Conservation (phyloP, 345 rosid genomes). For the Salix brachista region DNA sequence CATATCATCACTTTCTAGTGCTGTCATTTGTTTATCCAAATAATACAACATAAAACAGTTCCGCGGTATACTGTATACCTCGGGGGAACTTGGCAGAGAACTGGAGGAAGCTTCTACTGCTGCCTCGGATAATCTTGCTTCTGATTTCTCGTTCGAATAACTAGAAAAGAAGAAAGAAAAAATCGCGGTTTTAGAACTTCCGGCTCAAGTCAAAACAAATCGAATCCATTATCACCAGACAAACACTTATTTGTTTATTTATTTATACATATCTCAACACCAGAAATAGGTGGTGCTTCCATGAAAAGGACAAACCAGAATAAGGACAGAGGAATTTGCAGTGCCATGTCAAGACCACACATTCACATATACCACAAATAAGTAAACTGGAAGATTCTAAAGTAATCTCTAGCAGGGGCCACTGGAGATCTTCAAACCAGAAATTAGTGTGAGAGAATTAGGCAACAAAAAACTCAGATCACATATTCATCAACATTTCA, state of each 20-base stretch:
- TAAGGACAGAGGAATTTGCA: not conserved
- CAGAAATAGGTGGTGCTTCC: no score
- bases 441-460: not conserved
- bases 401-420: not conserved
- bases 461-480: not conserved
- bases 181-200: conserved; percentile 2
- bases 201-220: not conserved
- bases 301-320: not conserved
- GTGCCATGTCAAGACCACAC: not conserved
- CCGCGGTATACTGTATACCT: conserved; percentile 56
- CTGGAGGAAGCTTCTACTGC: conserved; percentile 40
- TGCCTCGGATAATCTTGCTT: conserved; percentile 59
- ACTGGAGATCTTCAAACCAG: conserved; percentile 5
- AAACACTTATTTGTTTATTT: no score
- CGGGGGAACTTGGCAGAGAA: conserved; percentile 30
- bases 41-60: not conserved
- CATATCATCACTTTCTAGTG: not conserved
- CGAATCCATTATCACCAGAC: not conserved
- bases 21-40: not conserved
- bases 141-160: conserved; percentile 90
- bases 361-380: conserved; percentile 1
- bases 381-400: conserved; percentile 4
- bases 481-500: not conserved
- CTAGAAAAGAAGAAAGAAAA: conserved; percentile 24
- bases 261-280: no score